Evolutionary conservation across 441 rosid genomes (phyloP), one percentile per base, ranked within the genome.

Genomic region (Erodium moschatum): DNA sequence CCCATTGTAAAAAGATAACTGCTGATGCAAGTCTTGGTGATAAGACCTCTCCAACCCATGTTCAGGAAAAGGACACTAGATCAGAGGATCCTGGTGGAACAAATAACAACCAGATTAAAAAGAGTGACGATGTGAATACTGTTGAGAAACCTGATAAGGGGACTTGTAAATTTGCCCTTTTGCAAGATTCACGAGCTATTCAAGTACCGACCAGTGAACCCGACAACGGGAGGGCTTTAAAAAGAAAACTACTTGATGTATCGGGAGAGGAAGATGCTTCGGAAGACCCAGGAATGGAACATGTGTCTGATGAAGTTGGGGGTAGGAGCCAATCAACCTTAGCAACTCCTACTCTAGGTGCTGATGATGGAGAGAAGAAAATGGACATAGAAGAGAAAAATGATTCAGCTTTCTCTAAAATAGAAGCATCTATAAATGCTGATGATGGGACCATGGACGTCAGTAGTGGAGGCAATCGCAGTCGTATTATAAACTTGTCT

Each of bases 401-500:
- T 46, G 80, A 75, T 75, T 74, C 76, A 10, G 76, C 69, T 65
- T 76, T 81, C 58, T 76, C 81, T 10, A 77, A 67, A 76, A 77
- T 66, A 33, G 89, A 81, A 65, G 67, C 78, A 19, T 76, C 81
- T 64, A 31, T 74, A 68, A 80, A 70, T 76, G 74, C 75, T 66
- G 80, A 83, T 70, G 83, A 80, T 77, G 69, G 71, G 71, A 71
- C 75, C 64, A 81, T 58, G 66, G 93, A 83, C 77, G 76, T 74
- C 16, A 76, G 72, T 38, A 60, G 61, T 52, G 91, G 80, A 61
- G 85, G 84, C 76, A 81, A 76, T 64, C 88, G 76, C 71, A 85
- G 87, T 67, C 83, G 90, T 70, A 79, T 84, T 66, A 84, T 89
- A 71, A 85, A 86, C 81, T 77, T 86, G 73, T 46, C 92, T 74